Base-by-base conservation (phyloP, 495 filamentous ascomycete species). In the Annulohypoxylon stygium region DNA sequence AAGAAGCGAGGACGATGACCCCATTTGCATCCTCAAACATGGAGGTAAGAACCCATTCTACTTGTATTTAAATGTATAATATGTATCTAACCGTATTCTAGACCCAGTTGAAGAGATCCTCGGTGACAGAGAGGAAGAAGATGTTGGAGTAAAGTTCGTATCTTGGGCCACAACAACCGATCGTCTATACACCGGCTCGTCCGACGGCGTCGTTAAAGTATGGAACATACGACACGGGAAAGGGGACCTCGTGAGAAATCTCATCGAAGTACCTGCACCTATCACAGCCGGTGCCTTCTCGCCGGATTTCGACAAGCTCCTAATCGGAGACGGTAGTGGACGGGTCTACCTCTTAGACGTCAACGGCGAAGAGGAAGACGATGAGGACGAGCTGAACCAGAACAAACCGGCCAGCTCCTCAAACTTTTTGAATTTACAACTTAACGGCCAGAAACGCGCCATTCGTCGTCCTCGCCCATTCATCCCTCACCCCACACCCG, bases 131-230 rank as follows among this genome's bases (percentile, higher is more conserved):
- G 93, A 97, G 71, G 72, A 84, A 4, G 88, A 88, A 20, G 96
- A 98, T 76, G 90, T 91, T 0, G 96, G 96, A 0, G 90, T 97
- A 4, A 91, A 91, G 39, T 91, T 96, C 69, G 88, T 89, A 1
- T 82, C 92, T 0, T 99, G 95, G 95, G 94, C 92, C 1, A 83
- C 85, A 2, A 86, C 86, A 0, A 80, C 85, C 4, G 88, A 92
- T 57, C 84, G 92, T 0, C 88, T 98, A 51, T 97, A 95, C 75
- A 97, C 93, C n/a, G 96, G 95, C 2, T 91, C 91, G 2, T 96
- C 94, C 0, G 96, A 99, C 76, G 95, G 96, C 1, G 83, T 91
- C 0, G 84, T 99, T 6, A 97, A 94, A 63, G 86, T 89, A 18
- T 99, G 96, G 96, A 89, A 98, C 76, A 84, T 97, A 20, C 82